Percentiles rank a stretch among this genome's conserved stretches.
Conservation (phyloP, 2,329 filamentous ascomycete species). For the Trichoderma koningiopsis region DNA sequence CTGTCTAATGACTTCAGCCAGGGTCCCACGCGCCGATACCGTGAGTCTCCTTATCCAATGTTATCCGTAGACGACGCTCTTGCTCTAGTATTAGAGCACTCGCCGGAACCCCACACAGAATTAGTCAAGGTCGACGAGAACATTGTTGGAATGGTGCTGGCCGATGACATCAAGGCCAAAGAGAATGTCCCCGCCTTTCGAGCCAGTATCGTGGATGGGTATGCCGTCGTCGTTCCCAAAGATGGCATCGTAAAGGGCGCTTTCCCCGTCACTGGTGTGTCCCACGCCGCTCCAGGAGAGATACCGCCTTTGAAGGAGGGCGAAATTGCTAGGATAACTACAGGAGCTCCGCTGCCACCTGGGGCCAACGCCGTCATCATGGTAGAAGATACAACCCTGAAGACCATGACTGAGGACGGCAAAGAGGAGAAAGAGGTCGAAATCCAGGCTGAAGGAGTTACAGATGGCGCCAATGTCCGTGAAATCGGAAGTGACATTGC, state of each 20-base stretch:
- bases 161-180: slow-evolving; percentile 75
- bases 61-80: slow-evolving; percentile 82
- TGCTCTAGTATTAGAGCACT: slow-evolving; percentile 69
- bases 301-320: slow-evolving; percentile 67
- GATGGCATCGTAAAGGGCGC: slow-evolving; percentile 70
- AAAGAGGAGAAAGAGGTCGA: slow-evolving; percentile 86
- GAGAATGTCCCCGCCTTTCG: slow-evolving; percentile 91
- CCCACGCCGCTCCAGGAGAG: slow-evolving; percentile 77
- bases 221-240: slow-evolving; percentile 73
- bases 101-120: slow-evolving; percentile 62
- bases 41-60: slow-evolving; percentile 92
- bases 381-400: slow-evolving; percentile 87
- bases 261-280: slow-evolving; percentile 84
- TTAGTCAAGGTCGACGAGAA: slow-evolving; percentile 62
- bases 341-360: slow-evolving; percentile 84
- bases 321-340: slow-evolving; percentile 87
- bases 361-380: slow-evolving; percentile 88
- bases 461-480: slow-evolving; percentile 81
- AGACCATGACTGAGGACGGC: slow-evolving; percentile 74
- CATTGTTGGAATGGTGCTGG: slow-evolving; percentile 77
- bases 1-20: slow-evolving; percentile 63
- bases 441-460: slow-evolving; percentile 76
- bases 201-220: slow-evolving; percentile 96
- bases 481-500: slow-evolving; percentile 88
- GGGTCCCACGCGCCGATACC: slow-evolving; percentile 69